Base-by-base conservation (phyloP, 192 early-diverging fungal species). In the Coemansia sp. region DNA sequence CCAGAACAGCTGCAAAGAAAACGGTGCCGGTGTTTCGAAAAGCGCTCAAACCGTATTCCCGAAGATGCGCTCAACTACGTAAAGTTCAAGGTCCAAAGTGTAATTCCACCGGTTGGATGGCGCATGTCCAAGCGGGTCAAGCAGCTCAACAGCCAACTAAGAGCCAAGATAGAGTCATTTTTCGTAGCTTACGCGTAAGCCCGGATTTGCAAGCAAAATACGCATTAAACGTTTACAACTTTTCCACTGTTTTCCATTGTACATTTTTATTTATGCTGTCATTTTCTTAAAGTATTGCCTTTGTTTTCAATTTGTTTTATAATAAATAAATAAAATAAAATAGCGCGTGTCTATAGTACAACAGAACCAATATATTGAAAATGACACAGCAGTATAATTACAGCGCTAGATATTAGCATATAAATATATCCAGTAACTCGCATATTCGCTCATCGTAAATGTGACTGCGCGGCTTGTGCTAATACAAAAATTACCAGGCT, bases 1-100 rank as follows among this genome's bases (percentile, higher is more conserved):
- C 73, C 73, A 0, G 68, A 72, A 2, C 72, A 81, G 55, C 60
- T 80, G 4, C 43, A 72, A n/a, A 75, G 69, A 53, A 65, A 48
- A 25, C 58, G 56, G 45, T 75, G 69, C 29, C 62, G 69, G 27
- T 80, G 77, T 64, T 75, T 43, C 19, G 47, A 65, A 15, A 57
- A 24, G 27, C 62, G 57, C 25, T 9, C 50, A 8, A 37, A 29
- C 10, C 51, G 55, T 9, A 65, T 69, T 17, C 59, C 62, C 23
- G 25, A 54, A 32, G 49, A 62, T 3, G 29, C 73, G n/a, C 23
- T 72, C 2, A 58, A 57, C n/a, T 38, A 49, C 10, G 29, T 80
- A 53, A 80, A 60, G 43, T 29, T 41, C 38, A 75, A 59, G 24
- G 8, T 75, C 2, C 43, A 59, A 59, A 29, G 64, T 15, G 37